Evolutionary conservation across 2,329 filamentous ascomycete species (phyloP), one percentile per base, ranked within the genome.

Genomic region (Claviceps sp.): DNA sequence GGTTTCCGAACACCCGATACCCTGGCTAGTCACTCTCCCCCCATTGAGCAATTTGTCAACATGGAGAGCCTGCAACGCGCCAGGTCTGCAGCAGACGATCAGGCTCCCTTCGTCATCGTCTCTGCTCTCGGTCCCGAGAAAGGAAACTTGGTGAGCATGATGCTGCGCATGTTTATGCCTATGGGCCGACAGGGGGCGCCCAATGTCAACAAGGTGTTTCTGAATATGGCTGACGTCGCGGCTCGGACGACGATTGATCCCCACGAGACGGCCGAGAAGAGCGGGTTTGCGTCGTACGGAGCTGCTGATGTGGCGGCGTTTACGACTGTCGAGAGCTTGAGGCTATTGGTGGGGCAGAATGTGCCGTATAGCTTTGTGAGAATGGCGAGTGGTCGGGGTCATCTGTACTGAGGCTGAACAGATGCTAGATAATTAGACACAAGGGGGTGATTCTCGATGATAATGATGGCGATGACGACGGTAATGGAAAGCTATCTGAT

Each of bases 361-460:
- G 87, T 93, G 52, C 86, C 85, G 5, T 91, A 89, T 67, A 89
- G 87, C 67, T 94, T 94, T 70, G 88, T 93, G 43, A 76, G 87
- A 48, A 72, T 93, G 63, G 86, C 87, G 2, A 74, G 74, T 48
- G 76, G 76, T 2, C 67, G 73, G 22, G 70, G 68, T 30, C 65
- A 54, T 42, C 36, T 38, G n/a, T 48, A 52, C 18, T 54, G 50
- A 54, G 45, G n/a, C 8, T 34, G 30, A 5, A 5, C 8, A 9
- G 18, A 22, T 3, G 13, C 14, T 4, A 24, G 4, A n/a, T 6
- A 2, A 18, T 14, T 13, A n/a, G 24, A 3, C 26, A 24, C 6
- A 18, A 18, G 14, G 24, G 22, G 42, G 7, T 14, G 14, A n/a
- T 5, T 16, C 5, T 22, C 8, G 42, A n/a, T 2, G 42, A 44